Conservation (phyloP, 192 early-diverging fungal genomes). For the Coemansia sp. region DNA sequence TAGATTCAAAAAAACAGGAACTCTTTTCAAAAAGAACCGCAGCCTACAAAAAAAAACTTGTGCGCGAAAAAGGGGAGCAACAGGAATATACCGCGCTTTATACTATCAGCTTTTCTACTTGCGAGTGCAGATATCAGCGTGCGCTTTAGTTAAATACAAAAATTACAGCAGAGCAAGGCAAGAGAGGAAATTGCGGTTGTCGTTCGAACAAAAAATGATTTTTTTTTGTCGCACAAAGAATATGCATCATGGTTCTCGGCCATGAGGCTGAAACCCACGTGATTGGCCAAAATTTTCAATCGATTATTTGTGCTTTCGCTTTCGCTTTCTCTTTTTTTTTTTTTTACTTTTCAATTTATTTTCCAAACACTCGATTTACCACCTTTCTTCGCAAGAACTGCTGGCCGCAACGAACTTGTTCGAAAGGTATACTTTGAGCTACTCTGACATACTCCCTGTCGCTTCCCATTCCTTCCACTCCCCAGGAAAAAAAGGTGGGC, state of each 20-base stretch:
- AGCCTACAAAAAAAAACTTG: no score
- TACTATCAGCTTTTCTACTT: no score
- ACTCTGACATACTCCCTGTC: no score
- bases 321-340: neutral
- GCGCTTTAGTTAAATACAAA: no score
- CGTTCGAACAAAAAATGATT: neutral
- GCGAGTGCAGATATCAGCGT: no score
- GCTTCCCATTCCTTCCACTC: no score
- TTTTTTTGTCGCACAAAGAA: no score
- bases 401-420: neutral
- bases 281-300: neutral
- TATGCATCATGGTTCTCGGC: neutral
- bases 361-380: no score
- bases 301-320: neutral
- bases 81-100: no score
- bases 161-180: neutral
- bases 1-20: neutral
- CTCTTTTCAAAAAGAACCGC: neutral
- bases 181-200: neutral
- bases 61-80: no score
- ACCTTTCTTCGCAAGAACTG: neutral
- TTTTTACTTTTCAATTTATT: neutral
- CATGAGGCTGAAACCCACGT: neutral
- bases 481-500: no score
- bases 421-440: constrained; percentile 2